Evolutionary conservation across 305 asterid species (phyloP).

Genomic region (Fraxinus paxiana): DNA sequence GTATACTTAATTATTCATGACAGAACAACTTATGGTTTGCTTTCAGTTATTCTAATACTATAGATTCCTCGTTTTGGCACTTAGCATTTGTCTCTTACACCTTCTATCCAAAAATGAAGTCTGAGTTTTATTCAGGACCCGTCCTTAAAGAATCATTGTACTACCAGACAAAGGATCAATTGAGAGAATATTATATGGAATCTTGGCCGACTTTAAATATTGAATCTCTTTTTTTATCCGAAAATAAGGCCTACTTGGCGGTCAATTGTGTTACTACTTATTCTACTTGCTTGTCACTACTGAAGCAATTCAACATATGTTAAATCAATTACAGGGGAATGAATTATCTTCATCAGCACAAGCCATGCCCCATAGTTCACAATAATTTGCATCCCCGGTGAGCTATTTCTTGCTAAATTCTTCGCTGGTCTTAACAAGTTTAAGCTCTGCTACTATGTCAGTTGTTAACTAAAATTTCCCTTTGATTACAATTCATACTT

Average conservation of each 20-base stretch:
- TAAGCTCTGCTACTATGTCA: background rate
- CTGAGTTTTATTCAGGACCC: background rate
- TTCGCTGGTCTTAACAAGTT: background rate
- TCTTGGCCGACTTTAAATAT: background rate
- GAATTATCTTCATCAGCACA: slow-evolving; percentile 69
- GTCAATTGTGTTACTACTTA: background rate
- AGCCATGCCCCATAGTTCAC: slow-evolving; percentile 57
- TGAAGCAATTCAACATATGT: background rate
- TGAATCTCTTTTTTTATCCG: background rate
- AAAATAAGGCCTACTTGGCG: background rate
- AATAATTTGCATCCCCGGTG: slow-evolving; percentile 49
- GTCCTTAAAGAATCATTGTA: background rate
- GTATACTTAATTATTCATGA: background rate
- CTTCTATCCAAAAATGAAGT: background rate
- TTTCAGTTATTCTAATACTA: background rate
- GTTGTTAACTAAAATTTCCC: slow-evolving; percentile 3
- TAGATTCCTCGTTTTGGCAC: background rate
- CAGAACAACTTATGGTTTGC: background rate
- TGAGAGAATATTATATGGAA: background rate
- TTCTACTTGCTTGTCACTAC: background rate
- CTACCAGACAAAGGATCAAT: background rate
- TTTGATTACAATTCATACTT: background rate
- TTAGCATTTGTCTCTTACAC: background rate
- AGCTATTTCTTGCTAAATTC: background rate
- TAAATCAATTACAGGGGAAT: slow-evolving; percentile 47